These are phyloP conservation scores for Penstemon newberryi DNA, from an alignment of 257 asterid genomes.

Conservation along the genomic window DNA sequence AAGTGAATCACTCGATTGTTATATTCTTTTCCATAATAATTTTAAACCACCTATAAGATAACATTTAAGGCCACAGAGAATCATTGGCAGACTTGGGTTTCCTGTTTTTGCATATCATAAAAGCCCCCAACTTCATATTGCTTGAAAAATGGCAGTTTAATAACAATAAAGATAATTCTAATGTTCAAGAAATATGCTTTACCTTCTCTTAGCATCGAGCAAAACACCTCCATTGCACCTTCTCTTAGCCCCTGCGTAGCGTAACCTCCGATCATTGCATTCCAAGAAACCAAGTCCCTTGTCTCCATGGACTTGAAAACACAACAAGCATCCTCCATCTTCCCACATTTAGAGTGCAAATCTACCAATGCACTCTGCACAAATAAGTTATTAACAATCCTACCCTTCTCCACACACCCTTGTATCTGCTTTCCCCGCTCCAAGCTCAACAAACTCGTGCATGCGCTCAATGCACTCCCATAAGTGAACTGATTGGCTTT, in stretches of 20 bases:
- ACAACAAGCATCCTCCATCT: slow-evolving; percentile 46
- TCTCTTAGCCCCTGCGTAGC: slow-evolving; percentile 37
- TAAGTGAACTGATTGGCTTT: slow-evolving; percentile 60
- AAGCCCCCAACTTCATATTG: slow-evolving; percentile 1
- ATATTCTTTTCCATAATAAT: background rate
- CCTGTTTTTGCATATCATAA: background rate
- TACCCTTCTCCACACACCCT: slow-evolving; percentile 47
- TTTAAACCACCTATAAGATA: background rate
- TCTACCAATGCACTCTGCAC: slow-evolving; percentile 64
- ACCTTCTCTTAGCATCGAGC: slow-evolving; percentile 54
- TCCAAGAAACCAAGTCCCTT: slow-evolving; percentile 63
- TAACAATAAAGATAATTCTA: slow-evolving; percentile 11
- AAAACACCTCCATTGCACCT: slow-evolving; percentile 37
- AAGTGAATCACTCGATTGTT: background rate
- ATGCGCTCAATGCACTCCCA: slow-evolving; percentile 54
- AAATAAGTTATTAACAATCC: slow-evolving; percentile 44
- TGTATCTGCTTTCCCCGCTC: slow-evolving; percentile 51
- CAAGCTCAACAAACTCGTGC: slow-evolving; percentile 41
- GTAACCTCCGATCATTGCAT: slow-evolving; percentile 60
- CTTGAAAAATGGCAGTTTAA: background rate
- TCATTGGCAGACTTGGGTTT: background rate
- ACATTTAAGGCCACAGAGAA: background rate
- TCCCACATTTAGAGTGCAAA: slow-evolving; percentile 59
- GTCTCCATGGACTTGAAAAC: slow-evolving; percentile 43
- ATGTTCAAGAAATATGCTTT: slow-evolving; percentile 7